Base-by-base conservation (phyloP, 441 rosid species). In the Arabidopsis hybrid region DNA sequence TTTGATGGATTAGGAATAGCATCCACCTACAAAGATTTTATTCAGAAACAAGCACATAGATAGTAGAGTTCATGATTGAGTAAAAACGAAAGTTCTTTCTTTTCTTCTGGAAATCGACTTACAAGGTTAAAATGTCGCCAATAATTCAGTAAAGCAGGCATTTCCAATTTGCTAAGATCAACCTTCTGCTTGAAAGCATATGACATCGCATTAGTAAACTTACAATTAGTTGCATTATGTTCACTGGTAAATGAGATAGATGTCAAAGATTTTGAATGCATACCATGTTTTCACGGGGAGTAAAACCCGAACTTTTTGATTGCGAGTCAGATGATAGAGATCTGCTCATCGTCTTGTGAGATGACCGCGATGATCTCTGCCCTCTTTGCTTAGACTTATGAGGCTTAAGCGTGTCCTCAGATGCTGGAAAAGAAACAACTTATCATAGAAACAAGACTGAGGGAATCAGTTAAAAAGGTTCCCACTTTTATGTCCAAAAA, bases 111-210 rank as follows among this genome's bases (percentile, higher is more conserved):
- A 31, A 51, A 34, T 12, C 5, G 36, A 80, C 97, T 88, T 79
- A 95, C 99, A 18, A 92, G 98, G 88, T 95, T 95, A 73, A 92
- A 95, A 80, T 95, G 93, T 74, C 83, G 88, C 95, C 89, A 87
- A 75, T 92, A 92, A 86, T 88, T 90, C 87, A 88, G 85, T 65
- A 95, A 82, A 42, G 98, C 96, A 78, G 89, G 86, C 89, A 89
- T 90, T 83, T 93, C 97, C 77, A 95, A 80, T 82, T 91, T 95
- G 88, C 98, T 88, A 17, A 95, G 92, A 85, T 95, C 99, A 80
- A 93, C 88, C 78, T 84, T 92, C 93, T 92, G 81, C 55, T 35
- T 16, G 9, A 66, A 71, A 52, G 31, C 61, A 65, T 39, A 13
- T 16, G 6, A 29, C 4, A 26, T 16, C n/a, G 21, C 56, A 57